These are phyloP conservation scores for Maudiozyma saulgeensis DNA, from an alignment of 805 yeast species.

Conservation along the genomic window DNA sequence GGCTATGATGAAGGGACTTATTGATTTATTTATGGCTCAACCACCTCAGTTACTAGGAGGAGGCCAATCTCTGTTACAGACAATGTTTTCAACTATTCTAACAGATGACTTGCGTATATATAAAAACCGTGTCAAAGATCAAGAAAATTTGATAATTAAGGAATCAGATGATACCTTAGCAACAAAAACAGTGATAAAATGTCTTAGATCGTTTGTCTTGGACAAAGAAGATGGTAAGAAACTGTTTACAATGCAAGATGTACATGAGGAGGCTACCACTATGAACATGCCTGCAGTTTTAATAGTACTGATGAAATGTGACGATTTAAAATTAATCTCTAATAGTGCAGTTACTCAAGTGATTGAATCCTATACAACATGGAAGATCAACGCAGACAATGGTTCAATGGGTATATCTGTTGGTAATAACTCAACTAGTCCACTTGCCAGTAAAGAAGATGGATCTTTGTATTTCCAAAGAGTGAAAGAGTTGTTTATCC, in stretches of 20 bases:
- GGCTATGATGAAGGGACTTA: conserved; percentile 64
- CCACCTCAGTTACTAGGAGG: conserved; percentile 40
- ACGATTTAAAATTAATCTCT: conserved; percentile 12
- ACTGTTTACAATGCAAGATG: conserved; percentile 21
- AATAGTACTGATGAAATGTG: conserved; percentile 18
- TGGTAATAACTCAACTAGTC: conserved; percentile 8
- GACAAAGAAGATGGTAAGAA: conserved; percentile 20
- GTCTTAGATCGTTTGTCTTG: conserved; percentile 25
- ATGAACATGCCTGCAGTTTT: conserved; percentile 22
- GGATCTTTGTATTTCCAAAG: conserved; percentile 40
- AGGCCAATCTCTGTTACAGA: conserved; percentile 58
- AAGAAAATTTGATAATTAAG: conserved; percentile 32
- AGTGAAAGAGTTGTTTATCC: conserved; percentile 51
- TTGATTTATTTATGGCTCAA: conserved; percentile 76
- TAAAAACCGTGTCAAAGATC: conserved; percentile 40
- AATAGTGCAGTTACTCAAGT: conserved; percentile 20
- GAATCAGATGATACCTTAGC: conserved; percentile 10
- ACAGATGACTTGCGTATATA: conserved; percentile 67
- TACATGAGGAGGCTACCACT: conserved; percentile 27
- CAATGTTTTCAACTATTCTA: conserved; percentile 59
- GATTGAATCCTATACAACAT: conserved; percentile 22
- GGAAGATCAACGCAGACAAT: conserved; percentile 14
- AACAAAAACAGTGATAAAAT: conserved; percentile 20
- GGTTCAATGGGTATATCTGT: background rate
- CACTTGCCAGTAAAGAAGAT: background rate